These are phyloP conservation scores for Cryphonectria japonica DNA, from an alignment of 2,329 filamentous ascomycete species.

Conservation along the genomic window DNA sequence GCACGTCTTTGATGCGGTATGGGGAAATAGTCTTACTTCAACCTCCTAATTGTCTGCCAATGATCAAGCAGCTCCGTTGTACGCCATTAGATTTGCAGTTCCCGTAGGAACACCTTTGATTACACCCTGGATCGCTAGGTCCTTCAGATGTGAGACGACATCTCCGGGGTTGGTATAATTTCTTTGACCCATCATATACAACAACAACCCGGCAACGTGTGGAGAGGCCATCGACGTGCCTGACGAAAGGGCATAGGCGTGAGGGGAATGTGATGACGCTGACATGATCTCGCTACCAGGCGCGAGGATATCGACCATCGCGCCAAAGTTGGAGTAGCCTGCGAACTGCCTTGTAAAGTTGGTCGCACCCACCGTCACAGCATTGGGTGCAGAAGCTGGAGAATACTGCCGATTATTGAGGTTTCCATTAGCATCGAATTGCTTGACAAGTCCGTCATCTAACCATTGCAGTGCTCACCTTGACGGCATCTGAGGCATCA, in stretches of 20 bases:
- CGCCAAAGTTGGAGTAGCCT: conserved; percentile 51
- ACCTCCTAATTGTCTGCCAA: neutral
- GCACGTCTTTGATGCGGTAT: neutral
- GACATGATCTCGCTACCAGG: conserved; percentile 48
- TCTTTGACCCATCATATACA: conserved; percentile 51
- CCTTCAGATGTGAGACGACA: conserved; percentile 43
- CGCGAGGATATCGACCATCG: conserved; percentile 48
- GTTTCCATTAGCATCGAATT: neutral
- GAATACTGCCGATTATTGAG: conserved; percentile 32
- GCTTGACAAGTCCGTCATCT: neutral
- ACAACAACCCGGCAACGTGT: conserved; percentile 63
- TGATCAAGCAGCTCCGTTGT: conserved; percentile 30
- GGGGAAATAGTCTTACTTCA: neutral
- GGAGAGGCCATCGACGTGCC: conserved; percentile 68
- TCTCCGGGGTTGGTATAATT: conserved; percentile 45
- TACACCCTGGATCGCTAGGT: conserved; percentile 39
- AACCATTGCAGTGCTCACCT: neutral
- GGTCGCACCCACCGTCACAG: conserved; percentile 48
- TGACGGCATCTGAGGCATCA: neutral
- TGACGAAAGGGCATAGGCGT: conserved; percentile 50
- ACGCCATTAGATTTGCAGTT: conserved; percentile 34
- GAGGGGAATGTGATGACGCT: conserved; percentile 43
- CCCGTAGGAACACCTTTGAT: conserved; percentile 26
- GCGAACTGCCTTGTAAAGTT: conserved; percentile 39
- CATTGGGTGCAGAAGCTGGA: conserved; percentile 33